Percentiles rank a stretch among this genome's conserved stretches.
Evolutionary conservation across 2,329 filamentous ascomycete species (phyloP).

Genomic region (Purpureocillium lavendulum): DNA sequence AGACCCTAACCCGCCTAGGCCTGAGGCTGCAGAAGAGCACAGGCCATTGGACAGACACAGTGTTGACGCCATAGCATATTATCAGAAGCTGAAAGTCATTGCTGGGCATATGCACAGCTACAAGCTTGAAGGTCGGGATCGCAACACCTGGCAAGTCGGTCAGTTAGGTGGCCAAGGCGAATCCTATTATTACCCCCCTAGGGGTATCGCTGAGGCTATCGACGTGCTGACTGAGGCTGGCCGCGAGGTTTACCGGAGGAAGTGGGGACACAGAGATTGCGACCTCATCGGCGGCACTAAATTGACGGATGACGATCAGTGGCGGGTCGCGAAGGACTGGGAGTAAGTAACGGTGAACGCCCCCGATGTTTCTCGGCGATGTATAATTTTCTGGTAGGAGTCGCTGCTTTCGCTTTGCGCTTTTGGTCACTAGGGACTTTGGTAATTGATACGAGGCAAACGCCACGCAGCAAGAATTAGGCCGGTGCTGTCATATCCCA

Average conservation of each 20-base stretch:
- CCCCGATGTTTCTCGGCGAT: too few relatives aligned
- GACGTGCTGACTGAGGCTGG: conserved; percentile 37
- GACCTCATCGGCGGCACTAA: conserved; percentile 27
- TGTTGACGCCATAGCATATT: conserved; percentile 21
- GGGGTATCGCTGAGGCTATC: conserved; percentile 34
- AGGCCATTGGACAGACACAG: background rate
- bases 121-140: conserved; percentile 29
- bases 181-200: conserved; percentile 41
- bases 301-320: conserved; percentile 32
- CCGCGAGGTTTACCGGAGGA: conserved; percentile 28
- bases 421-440: too few relatives aligned
- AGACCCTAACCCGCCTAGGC: conserved; percentile 27
- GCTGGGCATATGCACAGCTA: too few relatives aligned
- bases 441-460: too few relatives aligned
- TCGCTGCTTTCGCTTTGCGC: too few relatives aligned
- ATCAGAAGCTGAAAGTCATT: too few relatives aligned
- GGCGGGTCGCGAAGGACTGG: conserved; percentile 36
- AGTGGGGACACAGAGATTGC: conserved; percentile 38
- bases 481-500: too few relatives aligned
- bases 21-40: conserved; percentile 3
- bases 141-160: conserved; percentile 45
- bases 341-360: too few relatives aligned
- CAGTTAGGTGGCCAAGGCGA: conserved; percentile 44
- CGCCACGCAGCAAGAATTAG: too few relatives aligned
- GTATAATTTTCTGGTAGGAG: too few relatives aligned